Evolutionary conservation across 805 yeast species (phyloP), one percentile per base, ranked within the genome.

Genomic region (Cyberlindnera samutprakarnensis): DNA sequence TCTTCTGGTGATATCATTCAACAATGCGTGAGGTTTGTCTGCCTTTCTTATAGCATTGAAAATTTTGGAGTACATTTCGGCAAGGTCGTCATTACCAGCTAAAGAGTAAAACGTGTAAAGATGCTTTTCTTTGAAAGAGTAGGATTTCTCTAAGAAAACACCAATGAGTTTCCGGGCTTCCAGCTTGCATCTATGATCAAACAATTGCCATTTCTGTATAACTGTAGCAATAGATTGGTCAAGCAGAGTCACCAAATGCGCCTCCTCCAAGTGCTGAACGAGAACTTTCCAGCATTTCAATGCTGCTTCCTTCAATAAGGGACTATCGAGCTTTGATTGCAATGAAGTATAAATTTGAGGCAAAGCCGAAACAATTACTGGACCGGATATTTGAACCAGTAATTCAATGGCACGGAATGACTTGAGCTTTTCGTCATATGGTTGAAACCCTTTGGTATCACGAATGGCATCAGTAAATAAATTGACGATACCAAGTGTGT

Each of bases 311-410:
- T 78, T 78, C 11, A 87, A 64, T 16, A 73, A 75, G 0, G 67
- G 58, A 14, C 68, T 70, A 24, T 78, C 87, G 15, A 88, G 56
- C 0, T 90, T 78, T 2, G 87, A 76, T 49, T 86, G 95, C 10
- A 90, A 59, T 45, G 94, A 82, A 2, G 94, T 81, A 37, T 85
- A 79, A 5, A 90, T 72, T 51, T 88, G 97, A 0, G 95, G 94
- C 22, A 82, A 56, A 0, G 85, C 84, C 2, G 82, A 71, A 5
- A 74, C 69, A 19, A 82, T 70, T 12, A 76, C 64, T 17, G 66
- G 60, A 6, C 69, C 68, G 2, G 75, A 59, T 2, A 75, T 56
- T 26, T 67, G 63, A 6, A 83, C 72, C 16, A 90, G 56, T 36
- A 79, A 72, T 23, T 78, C 72, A 19, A 90, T 70, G 1, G 95